Evolutionary conservation across 768 basidiomycete genomes (phyloP), one percentile per base, ranked within the genome.

Genomic region (Xerocomellus intermedius): DNA sequence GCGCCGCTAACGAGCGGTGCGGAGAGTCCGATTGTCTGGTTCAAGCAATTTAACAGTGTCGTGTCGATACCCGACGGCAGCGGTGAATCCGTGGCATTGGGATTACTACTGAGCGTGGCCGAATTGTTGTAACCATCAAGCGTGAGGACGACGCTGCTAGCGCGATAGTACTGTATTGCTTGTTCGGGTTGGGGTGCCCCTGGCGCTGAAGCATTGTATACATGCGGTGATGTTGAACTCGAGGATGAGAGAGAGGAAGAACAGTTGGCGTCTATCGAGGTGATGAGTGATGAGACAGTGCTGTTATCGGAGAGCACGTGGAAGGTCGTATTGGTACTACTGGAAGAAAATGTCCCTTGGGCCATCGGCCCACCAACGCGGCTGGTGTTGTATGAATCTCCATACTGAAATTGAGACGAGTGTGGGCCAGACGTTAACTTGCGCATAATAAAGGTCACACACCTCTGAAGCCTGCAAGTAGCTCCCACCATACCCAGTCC

Each of bases 71-170:
- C 73, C 2, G 68, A 65, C 1, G 85, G 86, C 1, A 89, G 72
- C 0, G 84, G 76, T 0, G 79, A 73, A 52, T 81, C 74, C 0
- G 79, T 67, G 0, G 67, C 57, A 28, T 73, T 78, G 8, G 74
- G 67, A 21, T 81, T 72, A 28, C 55, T 60, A 36, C 66, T 69
- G 24, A 82, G 68, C 4, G 73, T 78, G 7, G 77, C 81, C 0
- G 83, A 82, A 57, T 88, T 79, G 61, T 88, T 87, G 64, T 88
- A 87, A 0, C 82, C 82, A 50, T 88, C 82, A 4, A 87, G 71
- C 1, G 83, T 79, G 24, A 88, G 73, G 2, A 78, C 80, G 36
- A 86, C 76, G 42, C 79, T 85, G 62, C 84, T 85, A 2, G 83
- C 81, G 30, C 86, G 83, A 62, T 84, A 89, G 66, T 88, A 89